Conservation (phyloP, 106 monocot genomes). For the Dioscorea alata region DNA sequence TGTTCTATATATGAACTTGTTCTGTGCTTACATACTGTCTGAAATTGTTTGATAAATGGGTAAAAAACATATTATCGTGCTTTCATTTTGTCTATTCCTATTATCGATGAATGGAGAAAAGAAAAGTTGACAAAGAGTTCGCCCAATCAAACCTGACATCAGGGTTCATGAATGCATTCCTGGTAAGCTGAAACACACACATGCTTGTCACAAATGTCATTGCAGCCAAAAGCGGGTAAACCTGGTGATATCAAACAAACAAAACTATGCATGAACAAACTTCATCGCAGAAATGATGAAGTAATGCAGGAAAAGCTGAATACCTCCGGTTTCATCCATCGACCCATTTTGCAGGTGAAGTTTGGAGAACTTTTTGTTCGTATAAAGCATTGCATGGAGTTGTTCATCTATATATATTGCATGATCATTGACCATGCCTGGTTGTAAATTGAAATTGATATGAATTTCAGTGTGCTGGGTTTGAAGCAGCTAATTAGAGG, state of each 20-base stretch:
- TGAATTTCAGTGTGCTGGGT: neutral
- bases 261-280: neutral
- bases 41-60: neutral
- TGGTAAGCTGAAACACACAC: conserved; percentile 56
- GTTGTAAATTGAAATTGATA: too few relatives aligned
- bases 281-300: neutral
- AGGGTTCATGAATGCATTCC: conserved; percentile 65
- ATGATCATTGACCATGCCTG: neutral
- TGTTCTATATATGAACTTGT: neutral
- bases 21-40: neutral
- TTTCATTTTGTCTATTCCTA: neutral
- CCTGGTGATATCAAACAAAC: conserved; percentile 20
- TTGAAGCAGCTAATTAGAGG: neutral
- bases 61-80: neutral
- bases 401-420: neutral
- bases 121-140: neutral
- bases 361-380: too few relatives aligned
- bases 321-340: conserved; percentile 68
- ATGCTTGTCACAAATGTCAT: conserved; percentile 63
- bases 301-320: neutral
- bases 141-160: conserved; percentile 46
- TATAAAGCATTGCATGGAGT: neutral
- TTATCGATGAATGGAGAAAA: neutral
- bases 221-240: conserved; percentile 74
- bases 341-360: conserved; percentile 22